Percentiles rank a stretch among this genome's conserved stretches.
phyloP scores from a whole-genome alignment of 768 basidiomycete genomes.

The Lactarius vividus region DNA sequence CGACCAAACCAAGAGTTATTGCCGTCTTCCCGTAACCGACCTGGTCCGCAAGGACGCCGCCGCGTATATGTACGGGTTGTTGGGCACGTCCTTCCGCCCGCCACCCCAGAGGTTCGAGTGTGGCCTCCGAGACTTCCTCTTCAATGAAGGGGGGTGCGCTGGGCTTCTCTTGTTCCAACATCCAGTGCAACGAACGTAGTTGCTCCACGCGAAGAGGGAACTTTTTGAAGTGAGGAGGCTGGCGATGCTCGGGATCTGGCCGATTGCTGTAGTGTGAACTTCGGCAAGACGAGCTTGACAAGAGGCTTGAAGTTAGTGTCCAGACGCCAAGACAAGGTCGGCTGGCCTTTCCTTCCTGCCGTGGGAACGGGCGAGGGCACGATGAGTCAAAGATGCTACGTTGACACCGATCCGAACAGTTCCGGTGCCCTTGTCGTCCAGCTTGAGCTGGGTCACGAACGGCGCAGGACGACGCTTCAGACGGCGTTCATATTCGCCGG shows the following conservation, averaged over 20 bases:
- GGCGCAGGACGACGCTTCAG: constrained; percentile 84
- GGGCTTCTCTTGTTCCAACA: constrained; percentile 73
- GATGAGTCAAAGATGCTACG: constrained; percentile 81
- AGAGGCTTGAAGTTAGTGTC: constrained; percentile 72
- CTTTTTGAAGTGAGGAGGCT: constrained; percentile 75
- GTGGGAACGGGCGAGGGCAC: constrained; percentile 74
- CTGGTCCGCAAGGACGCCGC: constrained; percentile 92
- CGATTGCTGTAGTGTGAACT: constrained; percentile 80
- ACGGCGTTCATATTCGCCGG: constrained; percentile 84
- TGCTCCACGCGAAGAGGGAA: constrained; percentile 77
- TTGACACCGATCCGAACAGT: constrained; percentile 85
- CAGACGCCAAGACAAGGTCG: constrained; percentile 72
- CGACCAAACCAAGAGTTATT: constrained; percentile 87
- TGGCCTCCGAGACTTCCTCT: constrained; percentile 91
- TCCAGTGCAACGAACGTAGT: constrained; percentile 88
- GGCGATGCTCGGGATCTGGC: constrained; percentile 60
- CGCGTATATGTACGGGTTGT: constrained; percentile 68
- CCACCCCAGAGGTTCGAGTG: constrained; percentile 86
- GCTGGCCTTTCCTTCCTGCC: constrained; percentile 41
- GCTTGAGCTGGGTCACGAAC: constrained; percentile 79
- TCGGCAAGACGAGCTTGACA: constrained; percentile 54
- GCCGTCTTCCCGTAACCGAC: constrained; percentile 98
- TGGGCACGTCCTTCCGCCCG: constrained; percentile 90
- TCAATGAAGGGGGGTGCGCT: constrained; percentile 76
- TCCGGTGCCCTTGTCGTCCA: constrained; percentile 60